phyloP scores from a whole-genome alignment of 768 basidiomycete species.

The Amanita thiersii region DNA sequence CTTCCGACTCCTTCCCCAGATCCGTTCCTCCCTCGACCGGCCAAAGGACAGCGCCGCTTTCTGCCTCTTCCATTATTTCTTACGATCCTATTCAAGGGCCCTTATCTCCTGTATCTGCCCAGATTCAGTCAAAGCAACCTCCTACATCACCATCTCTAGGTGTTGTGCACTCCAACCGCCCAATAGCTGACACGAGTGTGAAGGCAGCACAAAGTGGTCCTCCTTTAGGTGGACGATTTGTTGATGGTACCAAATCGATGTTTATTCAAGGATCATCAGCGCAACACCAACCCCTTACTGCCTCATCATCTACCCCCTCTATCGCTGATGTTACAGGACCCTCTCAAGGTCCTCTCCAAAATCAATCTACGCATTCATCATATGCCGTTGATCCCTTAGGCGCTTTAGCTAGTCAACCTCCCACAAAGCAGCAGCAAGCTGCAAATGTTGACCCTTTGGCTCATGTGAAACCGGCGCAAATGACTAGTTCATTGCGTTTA shows the following conservation, averaged over 20 bases:
- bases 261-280: slow-evolving; percentile 49
- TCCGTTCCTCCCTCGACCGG: slow-evolving; percentile 11
- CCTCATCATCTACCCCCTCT: slow-evolving; percentile 27
- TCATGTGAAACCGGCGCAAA: slow-evolving; percentile 47
- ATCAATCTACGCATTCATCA: slow-evolving; percentile 5
- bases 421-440: slow-evolving; percentile 19
- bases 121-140: slow-evolving; percentile 18
- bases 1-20: slow-evolving; percentile 16
- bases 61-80: slow-evolving; percentile 20
- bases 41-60: slow-evolving; percentile 9
- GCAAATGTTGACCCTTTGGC: slow-evolving; percentile 56
- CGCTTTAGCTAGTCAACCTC: not conserved
- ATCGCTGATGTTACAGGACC: slow-evolving; percentile 7
- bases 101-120: slow-evolving; percentile 15
- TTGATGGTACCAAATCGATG: slow-evolving; percentile 78
- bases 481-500: slow-evolving; percentile 69
- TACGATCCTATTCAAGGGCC: slow-evolving; percentile 15
- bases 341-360: slow-evolving; percentile 12
- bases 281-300: slow-evolving; percentile 22
- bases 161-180: slow-evolving; percentile 18
- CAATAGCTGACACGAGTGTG: slow-evolving; percentile 49
- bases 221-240: slow-evolving; percentile 55
- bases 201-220: slow-evolving; percentile 23
- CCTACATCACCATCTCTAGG: slow-evolving; percentile 34
- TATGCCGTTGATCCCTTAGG: slow-evolving; percentile 22